A percentile compares a stretch with the other conserved stretches of the same genome.
Conservation (phyloP, 306 rosid genomes). For the Medicago lupulina region DNA sequence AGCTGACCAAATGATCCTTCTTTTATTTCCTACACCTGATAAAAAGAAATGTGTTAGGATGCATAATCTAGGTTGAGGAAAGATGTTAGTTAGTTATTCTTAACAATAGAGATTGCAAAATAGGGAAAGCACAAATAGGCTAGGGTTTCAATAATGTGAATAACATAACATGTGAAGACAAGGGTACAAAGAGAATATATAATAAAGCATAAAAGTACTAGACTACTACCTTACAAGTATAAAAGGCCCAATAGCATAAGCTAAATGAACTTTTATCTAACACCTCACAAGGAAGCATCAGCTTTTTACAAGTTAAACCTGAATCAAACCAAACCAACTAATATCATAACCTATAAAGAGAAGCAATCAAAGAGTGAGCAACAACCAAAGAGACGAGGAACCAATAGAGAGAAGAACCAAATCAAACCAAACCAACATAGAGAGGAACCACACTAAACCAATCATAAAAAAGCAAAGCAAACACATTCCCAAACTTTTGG, state of each 20-base stretch:
- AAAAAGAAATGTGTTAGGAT: background rate
- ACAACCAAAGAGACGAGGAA: too few species aligned
- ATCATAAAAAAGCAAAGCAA: background rate
- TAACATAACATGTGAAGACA: too few species aligned
- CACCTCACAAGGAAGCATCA: background rate
- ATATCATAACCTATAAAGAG: background rate
- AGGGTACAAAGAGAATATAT: too few species aligned
- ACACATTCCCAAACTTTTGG: background rate
- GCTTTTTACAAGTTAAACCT: too few species aligned
- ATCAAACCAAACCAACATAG: background rate
- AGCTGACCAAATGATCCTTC: background rate
- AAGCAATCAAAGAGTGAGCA: too few species aligned
- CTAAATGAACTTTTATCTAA: too few species aligned
- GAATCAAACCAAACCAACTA: background rate
- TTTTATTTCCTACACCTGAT: constrained; percentile 1
- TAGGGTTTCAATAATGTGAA: background rate
- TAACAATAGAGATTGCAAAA: background rate
- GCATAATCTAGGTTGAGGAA: background rate
- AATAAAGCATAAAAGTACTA: too few species aligned
- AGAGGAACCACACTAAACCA: too few species aligned
- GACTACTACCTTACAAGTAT: too few species aligned
- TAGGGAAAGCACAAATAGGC: background rate
- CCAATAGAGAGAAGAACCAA: too few species aligned
- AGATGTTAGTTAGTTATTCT: background rate
- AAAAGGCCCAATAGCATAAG: background rate